Evolutionary conservation across 352 stramenopile genomes (phyloP).

Genomic region (Globisporangium carolinianum): DNA sequence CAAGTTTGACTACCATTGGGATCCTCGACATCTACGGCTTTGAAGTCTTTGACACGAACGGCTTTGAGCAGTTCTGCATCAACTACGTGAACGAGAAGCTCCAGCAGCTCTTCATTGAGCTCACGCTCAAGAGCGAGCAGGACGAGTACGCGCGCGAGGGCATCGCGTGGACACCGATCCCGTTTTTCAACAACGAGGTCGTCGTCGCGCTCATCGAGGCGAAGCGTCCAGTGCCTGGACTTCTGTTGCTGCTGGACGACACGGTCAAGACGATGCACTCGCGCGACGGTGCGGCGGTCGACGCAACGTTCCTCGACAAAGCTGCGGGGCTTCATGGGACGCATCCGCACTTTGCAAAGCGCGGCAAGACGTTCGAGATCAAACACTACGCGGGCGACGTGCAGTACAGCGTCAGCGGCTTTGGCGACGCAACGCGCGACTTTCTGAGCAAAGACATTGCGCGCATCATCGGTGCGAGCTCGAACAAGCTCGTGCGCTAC

Average conservation of each 20-base stretch:
- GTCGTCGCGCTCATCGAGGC: conserved; percentile 84
- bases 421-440: conserved; percentile 78
- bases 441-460: conserved; percentile 81
- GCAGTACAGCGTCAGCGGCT: conserved; percentile 77
- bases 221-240: conserved; percentile 57
- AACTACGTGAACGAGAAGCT: conserved; percentile 91
- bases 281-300: conserved; percentile 67
- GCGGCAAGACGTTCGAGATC: conserved; percentile 80
- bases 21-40: conserved; percentile 97
- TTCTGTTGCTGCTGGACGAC: conserved; percentile 83
- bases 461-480: conserved; percentile 71
- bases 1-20: conserved; percentile 66
- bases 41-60: conserved; percentile 93
- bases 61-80: conserved; percentile 92
- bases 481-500: conserved; percentile 83
- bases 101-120: conserved; percentile 90
- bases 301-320: conserved; percentile 80
- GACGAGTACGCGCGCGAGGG: conserved; percentile 95
- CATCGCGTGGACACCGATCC: conserved; percentile 86
- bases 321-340: conserved; percentile 52
- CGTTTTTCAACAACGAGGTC: conserved; percentile 93
- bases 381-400: conserved; percentile 85
- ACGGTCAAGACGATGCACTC: conserved; percentile 86
- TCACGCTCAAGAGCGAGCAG: conserved; percentile 87
- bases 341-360: conserved; percentile 79